These are phyloP conservation scores for Chara braunii DNA, from an alignment of 139 green algal species.

Conservation along the genomic window DNA sequence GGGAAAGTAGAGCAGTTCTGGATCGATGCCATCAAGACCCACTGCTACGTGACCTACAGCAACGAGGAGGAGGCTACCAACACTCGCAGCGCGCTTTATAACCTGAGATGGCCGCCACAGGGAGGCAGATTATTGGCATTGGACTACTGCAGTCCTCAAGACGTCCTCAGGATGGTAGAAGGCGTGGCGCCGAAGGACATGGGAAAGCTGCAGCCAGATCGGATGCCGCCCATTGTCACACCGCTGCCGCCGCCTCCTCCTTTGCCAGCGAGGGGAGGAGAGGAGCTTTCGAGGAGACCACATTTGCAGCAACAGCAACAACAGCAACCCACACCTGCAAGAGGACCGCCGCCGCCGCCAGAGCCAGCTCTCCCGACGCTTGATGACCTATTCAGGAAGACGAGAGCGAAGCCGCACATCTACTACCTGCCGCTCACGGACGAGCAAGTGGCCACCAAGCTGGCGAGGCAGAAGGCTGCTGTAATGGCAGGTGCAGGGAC, in stretches of 20 bases:
- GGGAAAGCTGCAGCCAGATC: no score
- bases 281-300: neutral
- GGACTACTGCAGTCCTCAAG: slow-evolving; percentile 42
- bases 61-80: slow-evolving; percentile 47
- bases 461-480: neutral
- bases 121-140: slow-evolving; percentile 47
- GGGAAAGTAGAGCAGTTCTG: slow-evolving; percentile 51
- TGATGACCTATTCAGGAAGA: slow-evolving; percentile 75
- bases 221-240: neutral
- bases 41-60: slow-evolving; percentile 54
- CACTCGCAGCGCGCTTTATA: slow-evolving; percentile 43
- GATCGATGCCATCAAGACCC: slow-evolving; percentile 74
- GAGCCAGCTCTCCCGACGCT: slow-evolving; percentile 45
- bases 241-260: neutral
- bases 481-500: no score
- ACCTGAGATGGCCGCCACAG: slow-evolving; percentile 46
- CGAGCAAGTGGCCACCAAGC: slow-evolving; percentile 47
- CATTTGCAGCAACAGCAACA: neutral
- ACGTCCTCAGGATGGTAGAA: slow-evolving; percentile 8
- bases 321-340: no score
- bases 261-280: neutral
- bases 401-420: slow-evolving; percentile 57
- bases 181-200: no score
- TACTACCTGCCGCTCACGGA: slow-evolving; percentile 78
- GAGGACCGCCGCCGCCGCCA: no score